Conservation (phyloP, 2,329 filamentous ascomycete species). For the Tricladium varicosporioides region DNA sequence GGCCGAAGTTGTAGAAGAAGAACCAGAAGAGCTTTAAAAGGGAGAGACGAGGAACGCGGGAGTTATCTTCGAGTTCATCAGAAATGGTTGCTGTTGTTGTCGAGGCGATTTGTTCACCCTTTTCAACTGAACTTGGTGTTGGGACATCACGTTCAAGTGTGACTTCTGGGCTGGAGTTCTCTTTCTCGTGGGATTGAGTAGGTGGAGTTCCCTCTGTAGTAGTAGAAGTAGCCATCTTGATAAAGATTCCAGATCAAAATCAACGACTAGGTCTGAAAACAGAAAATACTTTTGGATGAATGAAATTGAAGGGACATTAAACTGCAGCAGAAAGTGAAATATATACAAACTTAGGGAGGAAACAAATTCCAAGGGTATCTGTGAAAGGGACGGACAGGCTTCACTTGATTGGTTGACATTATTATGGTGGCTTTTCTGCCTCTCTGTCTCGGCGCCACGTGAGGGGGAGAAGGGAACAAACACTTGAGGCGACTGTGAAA, state of each 20-base stretch:
- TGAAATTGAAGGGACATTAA: too few species aligned
- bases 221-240: background rate
- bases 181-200: background rate
- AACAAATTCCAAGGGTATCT: too few species aligned
- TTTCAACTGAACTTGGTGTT: background rate
- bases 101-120: background rate
- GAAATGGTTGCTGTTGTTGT: background rate
- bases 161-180: background rate
- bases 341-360: too few species aligned
- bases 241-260: background rate
- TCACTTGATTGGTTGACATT: background rate
- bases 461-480: background rate
- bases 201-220: background rate
- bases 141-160: background rate
- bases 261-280: background rate
- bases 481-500: background rate
- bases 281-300: background rate
- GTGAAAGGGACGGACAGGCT: slow-evolving; percentile 2
- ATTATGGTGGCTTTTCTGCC: background rate
- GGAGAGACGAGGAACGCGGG: slow-evolving; percentile 33
- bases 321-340: background rate
- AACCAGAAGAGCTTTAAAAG: slow-evolving; percentile 35
- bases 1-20: slow-evolving; percentile 38
- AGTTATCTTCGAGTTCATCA: slow-evolving; percentile 26
- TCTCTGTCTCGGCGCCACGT: background rate